Evolutionary conservation across 2,329 filamentous ascomycete genomes (phyloP).

Genomic region (Colletotrichum scovillei): DNA sequence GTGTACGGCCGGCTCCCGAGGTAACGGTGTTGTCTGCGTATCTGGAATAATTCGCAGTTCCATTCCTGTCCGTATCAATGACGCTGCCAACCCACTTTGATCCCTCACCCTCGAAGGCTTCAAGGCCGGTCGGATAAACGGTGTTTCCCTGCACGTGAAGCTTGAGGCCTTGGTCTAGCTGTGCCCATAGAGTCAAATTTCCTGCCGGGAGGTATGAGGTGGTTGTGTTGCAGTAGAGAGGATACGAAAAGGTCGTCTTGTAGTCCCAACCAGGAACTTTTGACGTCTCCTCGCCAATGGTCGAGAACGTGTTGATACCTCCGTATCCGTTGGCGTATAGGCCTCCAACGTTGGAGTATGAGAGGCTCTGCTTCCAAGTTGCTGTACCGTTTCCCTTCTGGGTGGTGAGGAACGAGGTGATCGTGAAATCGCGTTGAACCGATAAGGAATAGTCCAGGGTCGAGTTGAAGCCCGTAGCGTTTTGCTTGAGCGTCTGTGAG

Average conservation of each 20-base stretch:
- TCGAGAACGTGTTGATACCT: slow-evolving; percentile 42
- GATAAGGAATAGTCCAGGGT: slow-evolving; percentile 69
- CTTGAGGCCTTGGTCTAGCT: slow-evolving; percentile 54
- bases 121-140: slow-evolving; percentile 69
- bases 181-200: slow-evolving; percentile 57
- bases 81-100: slow-evolving; percentile 38
- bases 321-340: slow-evolving; percentile 38
- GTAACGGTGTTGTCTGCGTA: slow-evolving; percentile 56
- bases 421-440: slow-evolving; percentile 64
- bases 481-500: slow-evolving; percentile 57
- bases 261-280: slow-evolving; percentile 40
- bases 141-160: slow-evolving; percentile 50
- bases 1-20: slow-evolving; percentile 65
- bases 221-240: slow-evolving; percentile 66
- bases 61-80: slow-evolving; percentile 65
- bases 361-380: slow-evolving; percentile 68
- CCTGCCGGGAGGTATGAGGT: slow-evolving; percentile 54
- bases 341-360: slow-evolving; percentile 64
- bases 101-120: slow-evolving; percentile 59
- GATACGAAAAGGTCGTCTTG: slow-evolving; percentile 64
- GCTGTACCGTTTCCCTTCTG: slow-evolving; percentile 53
- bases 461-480: slow-evolving; percentile 66
- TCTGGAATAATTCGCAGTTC: slow-evolving; percentile 66
- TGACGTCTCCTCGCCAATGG: slow-evolving; percentile 45
- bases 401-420: slow-evolving; percentile 63